Evolutionary conservation across 2,329 filamentous ascomycete species (phyloP).

Genomic region (Fusarium devonianum): DNA sequence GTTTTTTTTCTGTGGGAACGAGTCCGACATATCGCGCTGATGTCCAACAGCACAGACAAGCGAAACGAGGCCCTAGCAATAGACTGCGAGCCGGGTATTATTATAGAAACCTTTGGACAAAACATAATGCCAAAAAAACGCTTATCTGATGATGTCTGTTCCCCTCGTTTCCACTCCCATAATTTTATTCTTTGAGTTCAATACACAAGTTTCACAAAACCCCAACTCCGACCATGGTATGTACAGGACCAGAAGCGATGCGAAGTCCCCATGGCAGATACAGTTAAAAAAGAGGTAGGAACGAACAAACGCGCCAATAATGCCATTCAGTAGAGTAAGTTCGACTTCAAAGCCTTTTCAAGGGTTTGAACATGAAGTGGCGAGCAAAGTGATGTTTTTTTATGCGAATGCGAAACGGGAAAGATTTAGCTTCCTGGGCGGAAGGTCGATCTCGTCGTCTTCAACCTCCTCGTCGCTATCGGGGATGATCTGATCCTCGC

Average conservation of each 20-base stretch:
- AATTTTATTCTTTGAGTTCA: conserved; percentile 9
- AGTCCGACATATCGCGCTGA: too few species aligned
- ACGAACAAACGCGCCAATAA: conserved; percentile 21
- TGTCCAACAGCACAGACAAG: background rate
- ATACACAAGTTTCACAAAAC: conserved; percentile 16
- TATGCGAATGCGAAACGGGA: conserved; percentile 56
- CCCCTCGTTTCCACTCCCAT: conserved; percentile 5
- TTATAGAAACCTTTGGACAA: conserved; percentile 11
- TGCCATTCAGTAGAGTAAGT: conserved; percentile 19
- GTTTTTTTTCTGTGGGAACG: too few species aligned
- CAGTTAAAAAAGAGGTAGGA: conserved; percentile 6
- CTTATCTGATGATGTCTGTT: conserved; percentile 28
- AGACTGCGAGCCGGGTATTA: conserved; percentile 8
- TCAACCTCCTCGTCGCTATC: conserved; percentile 60
- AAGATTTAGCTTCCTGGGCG: conserved; percentile 53
- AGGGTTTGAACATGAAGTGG: background rate
- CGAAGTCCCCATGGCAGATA: background rate
- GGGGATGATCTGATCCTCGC: conserved; percentile 64
- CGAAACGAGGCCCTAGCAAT: background rate
- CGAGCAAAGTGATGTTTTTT: background rate
- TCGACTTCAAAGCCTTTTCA: background rate
- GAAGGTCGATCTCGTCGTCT: conserved; percentile 43
- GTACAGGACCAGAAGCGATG: conserved; percentile 15
- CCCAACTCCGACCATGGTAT: conserved; percentile 18
- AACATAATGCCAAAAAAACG: conserved; percentile 29